Evolutionary conservation across 1,284 basidiomycete genomes (phyloP).

Genomic region (Trichosporon faecale): DNA sequence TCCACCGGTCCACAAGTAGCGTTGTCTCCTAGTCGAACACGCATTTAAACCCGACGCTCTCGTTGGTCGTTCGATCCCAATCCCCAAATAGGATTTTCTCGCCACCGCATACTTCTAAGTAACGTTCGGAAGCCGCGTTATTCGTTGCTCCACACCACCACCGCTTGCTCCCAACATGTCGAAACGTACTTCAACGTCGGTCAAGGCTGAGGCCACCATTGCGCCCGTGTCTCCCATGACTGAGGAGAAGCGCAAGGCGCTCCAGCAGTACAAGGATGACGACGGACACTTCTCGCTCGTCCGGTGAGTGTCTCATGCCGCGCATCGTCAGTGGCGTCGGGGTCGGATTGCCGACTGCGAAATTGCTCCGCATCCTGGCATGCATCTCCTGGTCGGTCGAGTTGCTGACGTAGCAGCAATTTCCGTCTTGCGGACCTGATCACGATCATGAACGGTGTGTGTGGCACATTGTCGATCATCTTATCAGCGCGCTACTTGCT

Average conservation of each 20-base stretch:
- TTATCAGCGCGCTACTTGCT: conserved; percentile 89
- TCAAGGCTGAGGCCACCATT: neutral
- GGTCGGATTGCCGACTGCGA: neutral
- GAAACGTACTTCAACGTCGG: conserved; percentile 6
- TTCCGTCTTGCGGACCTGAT: conserved; percentile 97
- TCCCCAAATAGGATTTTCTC: neutral
- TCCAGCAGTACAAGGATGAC: conserved; percentile 81
- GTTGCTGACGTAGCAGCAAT: conserved; percentile 61
- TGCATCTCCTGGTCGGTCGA: neutral
- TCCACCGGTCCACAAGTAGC: neutral
- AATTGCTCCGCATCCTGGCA: neutral
- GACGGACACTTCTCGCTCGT: conserved; percentile 94
- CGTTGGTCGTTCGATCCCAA: neutral
- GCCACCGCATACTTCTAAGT: neutral
- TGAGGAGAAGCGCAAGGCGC: conserved; percentile 56
- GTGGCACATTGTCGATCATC: conserved; percentile 85
- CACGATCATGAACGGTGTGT: conserved; percentile 99
- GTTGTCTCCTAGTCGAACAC: neutral
- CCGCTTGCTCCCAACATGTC: neutral
- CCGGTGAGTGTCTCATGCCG: conserved; percentile 59
- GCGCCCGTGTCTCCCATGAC: conserved; percentile 17
- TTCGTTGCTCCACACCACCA: conserved; percentile 1
- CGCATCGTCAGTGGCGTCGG: neutral
- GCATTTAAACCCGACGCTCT: neutral
- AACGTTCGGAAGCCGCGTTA: neutral